Base-by-base conservation (phyloP, 139 green algal genomes). In the Coccomyxa sp. region DNA sequence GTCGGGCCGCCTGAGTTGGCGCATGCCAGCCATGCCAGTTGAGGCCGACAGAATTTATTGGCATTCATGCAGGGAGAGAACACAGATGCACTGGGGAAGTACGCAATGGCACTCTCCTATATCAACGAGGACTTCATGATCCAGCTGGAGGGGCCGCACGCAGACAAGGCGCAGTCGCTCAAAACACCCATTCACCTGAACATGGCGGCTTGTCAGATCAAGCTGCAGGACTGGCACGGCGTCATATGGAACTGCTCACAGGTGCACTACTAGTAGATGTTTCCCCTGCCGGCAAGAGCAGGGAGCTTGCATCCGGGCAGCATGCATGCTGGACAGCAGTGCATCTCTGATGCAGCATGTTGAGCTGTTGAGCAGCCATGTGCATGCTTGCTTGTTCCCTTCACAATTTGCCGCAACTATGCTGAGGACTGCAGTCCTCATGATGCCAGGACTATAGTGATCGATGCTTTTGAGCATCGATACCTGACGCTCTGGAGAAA, bases 51-150 rank as follows among this genome's bases (percentile, higher is more conserved):
- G 3, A n/a, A 51, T 7, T 11, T 51, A 7, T 51, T 51, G 38
- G 38, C 38, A 51, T 11, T 51, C 38, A 86, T 82, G 82, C 27
- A 77, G 27, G 71, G 71, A 10, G 71, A 77, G 27, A 15, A 51
- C 27, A 77, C 71, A n/a, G 87, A 89, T 66, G 91, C 92, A 0
- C 84, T 96, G 23, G 80, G 58, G 14, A 90, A 90, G 86, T 95
- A 96, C 79, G 86, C 85, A 57, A 79, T 94, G 87, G 91, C 91
- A 0, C 83, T 97, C 74, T 94, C 90, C 0, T 97, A 92, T 79
- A 67, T 96, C 58, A 90, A 96, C 71, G 91, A 95, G 75, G 94
- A 97, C 87, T 90, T 96, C 38, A 80, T 97, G 81, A 91, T 96
- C 58, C 94, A 97, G 88, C 87, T 97, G 76, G 85, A 95, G 27